Evolutionary conservation across 257 asterid genomes (phyloP).

Genomic region (Nicotiana tomentosiformis): DNA sequence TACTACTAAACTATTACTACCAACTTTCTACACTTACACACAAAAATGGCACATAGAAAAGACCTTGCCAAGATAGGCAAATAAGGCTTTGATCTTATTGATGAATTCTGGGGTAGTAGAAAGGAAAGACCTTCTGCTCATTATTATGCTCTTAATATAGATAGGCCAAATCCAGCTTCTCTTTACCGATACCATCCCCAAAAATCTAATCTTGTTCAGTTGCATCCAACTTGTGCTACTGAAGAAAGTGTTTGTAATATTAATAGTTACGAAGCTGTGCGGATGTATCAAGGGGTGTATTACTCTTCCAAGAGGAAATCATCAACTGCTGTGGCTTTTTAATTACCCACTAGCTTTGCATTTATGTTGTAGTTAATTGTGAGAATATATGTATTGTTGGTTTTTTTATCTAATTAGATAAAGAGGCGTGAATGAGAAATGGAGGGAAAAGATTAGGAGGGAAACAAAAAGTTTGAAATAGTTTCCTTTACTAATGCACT

Average conservation of each 20-base stretch:
- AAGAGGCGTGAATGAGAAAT: too few relatives aligned
- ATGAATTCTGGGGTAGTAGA: background rate
- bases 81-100: background rate
- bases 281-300: background rate
- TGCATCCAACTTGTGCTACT: background rate
- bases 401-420: too few relatives aligned
- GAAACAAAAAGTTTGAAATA: too few relatives aligned
- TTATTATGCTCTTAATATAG: background rate
- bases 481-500: too few relatives aligned
- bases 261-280: background rate
- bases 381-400: too few relatives aligned
- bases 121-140: background rate
- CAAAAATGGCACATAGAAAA: background rate
- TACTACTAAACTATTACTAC: background rate
- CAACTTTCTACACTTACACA: background rate
- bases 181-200: background rate
- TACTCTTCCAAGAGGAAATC: background rate
- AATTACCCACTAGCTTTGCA: background rate
- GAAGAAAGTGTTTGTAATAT: background rate
- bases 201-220: background rate
- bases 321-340: constrained; percentile 1
- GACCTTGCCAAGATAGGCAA: background rate
- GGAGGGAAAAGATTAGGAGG: too few relatives aligned
- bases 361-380: background rate
- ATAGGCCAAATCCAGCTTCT: background rate